Conservation (phyloP, 352 stramenopile genomes). For the Globisporangium echinulatum region DNA sequence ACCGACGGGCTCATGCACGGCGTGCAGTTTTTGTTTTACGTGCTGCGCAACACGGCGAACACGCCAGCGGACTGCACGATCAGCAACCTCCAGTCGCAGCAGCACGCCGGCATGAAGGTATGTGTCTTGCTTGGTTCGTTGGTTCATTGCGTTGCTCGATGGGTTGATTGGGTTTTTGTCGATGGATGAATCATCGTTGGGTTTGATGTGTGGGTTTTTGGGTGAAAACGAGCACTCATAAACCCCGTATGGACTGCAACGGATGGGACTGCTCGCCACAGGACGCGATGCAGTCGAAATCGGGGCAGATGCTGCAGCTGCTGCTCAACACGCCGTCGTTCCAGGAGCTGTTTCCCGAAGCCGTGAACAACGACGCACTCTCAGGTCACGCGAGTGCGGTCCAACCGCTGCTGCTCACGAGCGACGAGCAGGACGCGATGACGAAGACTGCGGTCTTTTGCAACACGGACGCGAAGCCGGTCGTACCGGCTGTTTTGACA, state of each 20-base stretch:
- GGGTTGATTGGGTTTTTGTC: too few relatives aligned
- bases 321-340: conserved; percentile 78
- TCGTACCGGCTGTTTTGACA: conserved; percentile 60
- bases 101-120: conserved; percentile 75
- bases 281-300: conserved; percentile 82
- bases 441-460: conserved; percentile 63
- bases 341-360: conserved; percentile 62
- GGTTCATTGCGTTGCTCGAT: too few relatives aligned
- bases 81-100: conserved; percentile 72
- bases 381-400: conserved; percentile 32
- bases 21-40: conserved; percentile 85
- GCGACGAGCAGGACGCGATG: conserved; percentile 72
- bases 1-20: conserved; percentile 82
- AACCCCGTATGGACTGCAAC: too few relatives aligned
- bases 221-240: too few relatives aligned
- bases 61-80: conserved; percentile 81
- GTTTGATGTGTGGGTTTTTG: too few relatives aligned
- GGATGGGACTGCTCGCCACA: conserved; percentile 3
- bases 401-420: conserved; percentile 52
- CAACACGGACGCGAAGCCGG: conserved; percentile 51
- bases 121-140: neutral
- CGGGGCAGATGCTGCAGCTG: conserved; percentile 77
- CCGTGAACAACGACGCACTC: conserved; percentile 22
- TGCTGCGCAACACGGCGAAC: conserved; percentile 79
- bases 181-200: too few relatives aligned